Percentiles rank a stretch among this genome's conserved stretches.
These are phyloP conservation scores for Cladosporium sp. DNA, from an alignment of 2,329 filamentous ascomycete species.

Conservation along the genomic window DNA sequence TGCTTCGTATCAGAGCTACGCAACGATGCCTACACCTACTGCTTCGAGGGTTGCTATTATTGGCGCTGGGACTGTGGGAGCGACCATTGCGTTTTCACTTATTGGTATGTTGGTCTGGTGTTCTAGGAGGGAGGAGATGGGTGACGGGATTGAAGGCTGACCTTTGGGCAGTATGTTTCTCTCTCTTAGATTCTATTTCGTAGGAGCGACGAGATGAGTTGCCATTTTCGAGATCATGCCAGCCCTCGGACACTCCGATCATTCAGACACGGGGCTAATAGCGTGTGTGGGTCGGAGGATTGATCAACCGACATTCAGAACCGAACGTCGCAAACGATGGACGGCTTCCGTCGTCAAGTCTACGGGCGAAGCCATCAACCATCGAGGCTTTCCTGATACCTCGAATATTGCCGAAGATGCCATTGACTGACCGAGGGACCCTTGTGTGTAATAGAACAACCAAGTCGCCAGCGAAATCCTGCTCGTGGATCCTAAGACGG, in stretches of 20 bases:
- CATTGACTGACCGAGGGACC: too few species aligned
- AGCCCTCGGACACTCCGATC: too few species aligned
- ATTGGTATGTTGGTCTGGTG: neutral
- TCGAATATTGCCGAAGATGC: neutral
- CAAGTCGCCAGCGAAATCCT: slow-evolving; percentile 55
- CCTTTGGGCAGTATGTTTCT: neutral
- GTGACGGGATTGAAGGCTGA: neutral
- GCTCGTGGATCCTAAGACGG: slow-evolving; percentile 55
- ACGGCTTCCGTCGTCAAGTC: too few species aligned
- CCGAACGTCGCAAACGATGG: too few species aligned
- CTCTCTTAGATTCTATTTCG: too few species aligned
- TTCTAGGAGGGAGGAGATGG: too few species aligned
- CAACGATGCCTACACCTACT: slow-evolving; percentile 1
- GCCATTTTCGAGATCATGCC: too few species aligned
- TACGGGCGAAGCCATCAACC: neutral
- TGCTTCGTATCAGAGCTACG: neutral
- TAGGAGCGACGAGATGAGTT: too few species aligned
- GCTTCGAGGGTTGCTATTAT: slow-evolving; percentile 50
- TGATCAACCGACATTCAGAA: too few species aligned
- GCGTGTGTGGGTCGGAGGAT: too few species aligned
- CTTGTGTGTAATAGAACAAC: slow-evolving; percentile 36
- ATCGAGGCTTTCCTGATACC: neutral
- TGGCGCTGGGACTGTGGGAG: slow-evolving; percentile 55
- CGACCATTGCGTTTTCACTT: slow-evolving; percentile 55
- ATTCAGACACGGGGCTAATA: too few species aligned